Conservation (phyloP, 139 green algal species). For the Gonium pectorale region DNA sequence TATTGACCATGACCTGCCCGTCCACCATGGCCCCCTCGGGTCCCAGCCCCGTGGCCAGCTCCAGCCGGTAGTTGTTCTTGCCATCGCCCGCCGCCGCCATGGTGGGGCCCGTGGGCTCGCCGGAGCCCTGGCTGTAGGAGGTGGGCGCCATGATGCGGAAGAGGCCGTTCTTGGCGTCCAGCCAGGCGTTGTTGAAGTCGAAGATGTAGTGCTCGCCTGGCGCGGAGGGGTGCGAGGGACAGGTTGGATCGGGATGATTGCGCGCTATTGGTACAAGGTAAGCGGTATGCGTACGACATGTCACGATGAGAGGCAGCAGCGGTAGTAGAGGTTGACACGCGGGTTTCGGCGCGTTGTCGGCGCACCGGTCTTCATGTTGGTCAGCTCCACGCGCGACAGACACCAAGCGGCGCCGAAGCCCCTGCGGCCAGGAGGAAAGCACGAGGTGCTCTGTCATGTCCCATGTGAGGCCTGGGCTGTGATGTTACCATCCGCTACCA, state of each 20-base stretch:
- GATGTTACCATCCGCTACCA: too few species aligned
- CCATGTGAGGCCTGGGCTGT: too few species aligned
- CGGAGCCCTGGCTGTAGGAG: conserved; percentile 2
- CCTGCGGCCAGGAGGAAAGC: too few species aligned
- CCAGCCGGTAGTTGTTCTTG: conserved; percentile 40
- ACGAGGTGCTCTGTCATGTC: too few species aligned
- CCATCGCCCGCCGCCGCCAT: conserved; percentile 18
- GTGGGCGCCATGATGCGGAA: conserved; percentile 31
- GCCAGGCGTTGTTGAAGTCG: conserved; percentile 64
- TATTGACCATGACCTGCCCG: conserved; percentile 47
- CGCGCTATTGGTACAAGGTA: too few species aligned
- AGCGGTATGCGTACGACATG: too few species aligned
- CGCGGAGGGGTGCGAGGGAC: not conserved
- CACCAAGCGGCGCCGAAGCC: conserved; percentile 66
- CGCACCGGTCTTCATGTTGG: conserved; percentile 47
- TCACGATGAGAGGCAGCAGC: too few species aligned
- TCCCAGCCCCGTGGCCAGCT: conserved; percentile 33
- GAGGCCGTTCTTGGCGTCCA: conserved; percentile 62
- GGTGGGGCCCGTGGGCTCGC: not conserved
- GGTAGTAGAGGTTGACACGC: too few species aligned
- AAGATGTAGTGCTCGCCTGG: conserved; percentile 60
- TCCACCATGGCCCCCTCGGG: conserved; percentile 13
- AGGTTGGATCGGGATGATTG: too few species aligned
- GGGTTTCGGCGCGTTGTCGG: too few species aligned
- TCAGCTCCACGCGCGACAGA: conserved; percentile 58